phyloP scores from a whole-genome alignment of 2,329 filamentous ascomycete genomes.

The Bretziella fagacearum region DNA sequence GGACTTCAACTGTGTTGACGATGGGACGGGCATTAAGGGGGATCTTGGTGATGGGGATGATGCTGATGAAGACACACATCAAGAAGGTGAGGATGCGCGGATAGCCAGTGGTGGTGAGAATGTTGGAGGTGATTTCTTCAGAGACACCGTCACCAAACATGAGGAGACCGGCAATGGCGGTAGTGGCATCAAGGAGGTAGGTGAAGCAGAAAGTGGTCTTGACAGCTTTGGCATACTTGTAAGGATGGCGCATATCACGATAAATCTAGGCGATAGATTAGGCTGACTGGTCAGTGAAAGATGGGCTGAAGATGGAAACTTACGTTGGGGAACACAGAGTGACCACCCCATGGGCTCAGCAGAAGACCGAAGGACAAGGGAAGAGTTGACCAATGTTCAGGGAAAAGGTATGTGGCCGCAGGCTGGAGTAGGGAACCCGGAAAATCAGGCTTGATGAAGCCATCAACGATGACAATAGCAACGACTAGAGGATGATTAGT shows the following conservation, averaged over 20 bases:
- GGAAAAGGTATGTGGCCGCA: constrained; percentile 64
- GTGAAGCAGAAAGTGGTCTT: constrained; percentile 74
- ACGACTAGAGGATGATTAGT: constrained; percentile 40
- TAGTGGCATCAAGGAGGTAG: constrained; percentile 64
- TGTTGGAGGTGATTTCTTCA: constrained; percentile 82
- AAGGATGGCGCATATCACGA: constrained; percentile 52
- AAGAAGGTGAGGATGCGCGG: constrained; percentile 56
- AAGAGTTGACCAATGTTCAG: constrained; percentile 69
- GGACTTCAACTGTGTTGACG: constrained; percentile 65
- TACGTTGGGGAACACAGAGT: constrained; percentile 59
- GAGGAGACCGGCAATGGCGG: constrained; percentile 68
- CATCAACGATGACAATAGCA: constrained; percentile 67
- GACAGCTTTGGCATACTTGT: constrained; percentile 61
- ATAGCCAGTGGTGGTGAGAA: constrained; percentile 59
- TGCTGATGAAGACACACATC: constrained; percentile 72
- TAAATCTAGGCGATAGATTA: constrained; percentile 26
- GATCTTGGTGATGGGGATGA: constrained; percentile 93
- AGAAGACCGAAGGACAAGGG: constrained; percentile 80
- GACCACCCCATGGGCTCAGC: constrained; percentile 55
- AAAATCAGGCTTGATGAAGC: constrained; percentile 59
- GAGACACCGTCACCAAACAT: constrained; percentile 89
- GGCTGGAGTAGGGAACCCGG: constrained; percentile 76
- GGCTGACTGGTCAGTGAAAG: no score
- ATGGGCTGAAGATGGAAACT: no score
- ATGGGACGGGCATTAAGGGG: constrained; percentile 80